Evolutionary conservation across 306 rosid genomes (phyloP).

Genomic region (Psophocarpus tetragonolobus): DNA sequence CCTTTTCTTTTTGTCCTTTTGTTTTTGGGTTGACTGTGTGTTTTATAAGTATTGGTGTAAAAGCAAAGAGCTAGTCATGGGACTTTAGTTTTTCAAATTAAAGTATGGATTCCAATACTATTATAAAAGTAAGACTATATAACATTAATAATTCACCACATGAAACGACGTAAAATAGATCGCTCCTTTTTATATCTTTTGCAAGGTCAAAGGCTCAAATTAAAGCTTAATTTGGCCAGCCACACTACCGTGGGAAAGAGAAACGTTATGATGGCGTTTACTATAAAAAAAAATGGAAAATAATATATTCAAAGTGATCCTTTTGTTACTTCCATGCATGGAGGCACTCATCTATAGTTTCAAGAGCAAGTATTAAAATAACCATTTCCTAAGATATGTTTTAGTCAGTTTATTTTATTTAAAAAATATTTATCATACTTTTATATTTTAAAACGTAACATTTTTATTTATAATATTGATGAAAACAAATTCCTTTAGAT

Average conservation of each 20-base stretch:
- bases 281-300: not conserved
- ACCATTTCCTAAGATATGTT: not conserved
- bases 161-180: conserved; percentile 17
- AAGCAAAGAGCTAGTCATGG: conserved; percentile 11
- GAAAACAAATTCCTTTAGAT: not conserved
- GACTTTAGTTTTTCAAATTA: not conserved
- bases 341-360: not conserved
- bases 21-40: conserved; percentile 30
- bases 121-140: not conserved
- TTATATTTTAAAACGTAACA: not conserved
- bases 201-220: conserved; percentile 40
- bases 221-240: conserved; percentile 25
- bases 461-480: not conserved
- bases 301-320: not conserved
- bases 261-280: conserved; percentile 15
- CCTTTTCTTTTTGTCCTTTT: conserved; percentile 17
- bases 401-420: not conserved
- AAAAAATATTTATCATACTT: not conserved
- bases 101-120: conserved; percentile 12
- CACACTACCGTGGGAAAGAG: not conserved
- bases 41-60: not conserved
- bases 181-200: conserved; percentile 8
- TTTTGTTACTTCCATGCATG: not conserved
- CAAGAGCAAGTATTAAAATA: not conserved
- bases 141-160: not conserved